A percentile compares a stretch with the other conserved stretches of the same genome.
phyloP scores from a whole-genome alignment of 352 stramenopile genomes.

The Pythium myriotylum region DNA sequence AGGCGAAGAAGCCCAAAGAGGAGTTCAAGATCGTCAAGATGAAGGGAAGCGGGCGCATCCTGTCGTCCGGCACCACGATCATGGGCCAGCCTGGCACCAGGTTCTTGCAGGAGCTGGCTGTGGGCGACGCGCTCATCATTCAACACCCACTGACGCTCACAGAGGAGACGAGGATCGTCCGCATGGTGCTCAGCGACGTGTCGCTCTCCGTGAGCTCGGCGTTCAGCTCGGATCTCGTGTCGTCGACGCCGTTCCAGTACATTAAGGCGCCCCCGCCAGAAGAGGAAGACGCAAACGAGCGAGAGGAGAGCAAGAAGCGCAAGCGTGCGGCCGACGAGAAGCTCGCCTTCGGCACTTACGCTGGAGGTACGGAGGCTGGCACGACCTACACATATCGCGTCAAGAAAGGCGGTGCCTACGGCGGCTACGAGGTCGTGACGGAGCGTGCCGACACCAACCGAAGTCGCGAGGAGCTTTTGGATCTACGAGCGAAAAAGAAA shows the following conservation, averaged over 20 bases:
- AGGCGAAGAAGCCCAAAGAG: constrained; percentile 38
- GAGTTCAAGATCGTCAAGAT: constrained; percentile 77
- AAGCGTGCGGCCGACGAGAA: constrained; percentile 59
- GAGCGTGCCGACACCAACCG: constrained; percentile 66
- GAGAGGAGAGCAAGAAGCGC: constrained; percentile 52
- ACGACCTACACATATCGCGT: constrained; percentile 74
- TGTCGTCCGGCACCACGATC: constrained; percentile 87
- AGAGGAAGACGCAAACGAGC: constrained; percentile 42
- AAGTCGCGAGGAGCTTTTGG: constrained; percentile 84
- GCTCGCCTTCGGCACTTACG: constrained; percentile 88
- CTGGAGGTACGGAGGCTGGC: constrained; percentile 76
- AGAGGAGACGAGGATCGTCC: constrained; percentile 89
- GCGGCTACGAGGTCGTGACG: constrained; percentile 87
- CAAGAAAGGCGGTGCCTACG: constrained; percentile 83
- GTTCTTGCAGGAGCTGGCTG: constrained; percentile 82
- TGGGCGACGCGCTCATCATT: constrained; percentile 88
- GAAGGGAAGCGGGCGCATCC: constrained; percentile 77
- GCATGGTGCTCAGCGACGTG: constrained; percentile 90
- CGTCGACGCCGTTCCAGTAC: constrained; percentile 87
- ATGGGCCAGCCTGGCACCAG: constrained; percentile 82
- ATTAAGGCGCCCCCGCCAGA: constrained; percentile 83
- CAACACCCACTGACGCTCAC: constrained; percentile 83
- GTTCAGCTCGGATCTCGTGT: constrained; percentile 90
- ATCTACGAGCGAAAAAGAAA: constrained; percentile 88
- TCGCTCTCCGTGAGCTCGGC: constrained; percentile 83